A percentile compares a stretch with the other conserved stretches of the same genome.
phyloP scores from a whole-genome alignment of 495 filamentous ascomycete species.

The Aspergillus hancockii region DNA sequence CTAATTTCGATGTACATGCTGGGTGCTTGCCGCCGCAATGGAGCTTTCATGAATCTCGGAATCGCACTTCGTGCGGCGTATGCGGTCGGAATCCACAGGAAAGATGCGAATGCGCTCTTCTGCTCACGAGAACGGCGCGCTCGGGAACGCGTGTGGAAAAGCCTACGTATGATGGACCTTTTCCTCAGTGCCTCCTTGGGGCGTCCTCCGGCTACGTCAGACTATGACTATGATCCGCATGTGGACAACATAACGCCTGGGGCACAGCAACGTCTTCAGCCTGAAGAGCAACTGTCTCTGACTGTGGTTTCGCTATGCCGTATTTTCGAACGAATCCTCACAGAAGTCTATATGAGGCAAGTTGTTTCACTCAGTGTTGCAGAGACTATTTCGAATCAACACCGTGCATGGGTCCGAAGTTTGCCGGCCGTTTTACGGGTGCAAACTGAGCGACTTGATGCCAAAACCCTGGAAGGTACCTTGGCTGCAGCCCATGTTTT shows the following conservation, averaged over 20 bases:
- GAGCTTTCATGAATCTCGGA: conserved; percentile 55
- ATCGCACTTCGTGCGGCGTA: conserved; percentile 60
- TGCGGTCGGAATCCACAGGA: conserved; percentile 61
- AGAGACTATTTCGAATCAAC: conserved; percentile 65
- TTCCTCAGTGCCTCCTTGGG: conserved; percentile 62
- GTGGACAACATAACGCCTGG: conserved; percentile 25
- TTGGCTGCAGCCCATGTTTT: conserved; percentile 68
- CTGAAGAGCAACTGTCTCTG: conserved; percentile 36
- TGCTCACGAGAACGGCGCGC: conserved; percentile 46
- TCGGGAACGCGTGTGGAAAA: conserved; percentile 64
- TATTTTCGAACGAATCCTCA: conserved; percentile 66
- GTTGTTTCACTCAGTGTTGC: conserved; percentile 68
- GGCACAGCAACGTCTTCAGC: conserved; percentile 24
- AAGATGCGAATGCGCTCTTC: conserved; percentile 60
- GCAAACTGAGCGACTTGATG: conserved; percentile 37
- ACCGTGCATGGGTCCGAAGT: conserved; percentile 41
- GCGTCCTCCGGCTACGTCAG: conserved; percentile 59
- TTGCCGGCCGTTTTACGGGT: conserved; percentile 35
- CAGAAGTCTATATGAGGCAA: conserved; percentile 66
- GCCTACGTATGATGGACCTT: conserved; percentile 59
- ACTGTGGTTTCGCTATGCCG: conserved; percentile 50
- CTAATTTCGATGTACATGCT: conserved; percentile 63
- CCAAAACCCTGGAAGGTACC: conserved; percentile 51
- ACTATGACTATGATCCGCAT: conserved; percentile 56
- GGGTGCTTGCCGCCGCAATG: conserved; percentile 60